Base-by-base conservation (phyloP, 345 rosid species). In the Gossypium rotundifolium region DNA sequence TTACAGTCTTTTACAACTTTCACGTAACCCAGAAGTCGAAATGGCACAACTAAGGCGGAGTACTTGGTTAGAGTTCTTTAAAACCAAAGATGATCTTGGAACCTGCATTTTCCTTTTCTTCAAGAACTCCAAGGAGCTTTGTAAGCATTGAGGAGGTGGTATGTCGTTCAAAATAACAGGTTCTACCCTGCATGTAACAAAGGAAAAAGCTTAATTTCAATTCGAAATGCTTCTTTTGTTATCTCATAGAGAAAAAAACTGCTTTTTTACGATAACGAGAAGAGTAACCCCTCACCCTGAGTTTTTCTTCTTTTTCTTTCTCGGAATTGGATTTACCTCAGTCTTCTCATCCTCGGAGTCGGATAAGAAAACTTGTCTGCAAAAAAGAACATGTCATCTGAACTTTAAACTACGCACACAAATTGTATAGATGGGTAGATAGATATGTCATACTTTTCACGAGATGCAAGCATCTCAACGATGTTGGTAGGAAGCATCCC, bases 401-500 rank as follows among this genome's bases (percentile, higher is more conserved):
- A 10, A 57, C 20, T 57, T 77, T 60, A 67, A 70, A 72, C 23
- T 23, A 13, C 20, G 18, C 13, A 68, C 1, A 12, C 70, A 13
- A 1, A 45, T 2, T 33, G 14, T 16, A 22, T 51, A 23, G n/a
- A 66, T 46, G 8, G 3, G 23, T 45, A 0, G n/a, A 45, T 12
- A 25, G 59, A 20, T 42, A 51, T 2, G 44, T 18, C 83, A 66
- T 88, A 94, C 98, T 87, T 94, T 76, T 94, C 94, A 11, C 88
- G 87, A 65, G 89, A 86, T 0, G 96, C 94, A 48, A 94, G 98
- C 80, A 91, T 76, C 68, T 89, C 82, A 40, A 95, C 93, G 29
- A 92, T 86, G 76, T 91, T 81, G 60, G 77, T 80, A 1, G 97
- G 93, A 80, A 94, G 98, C 90, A 94, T 89, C 49, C 91, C 98